A percentile compares a stretch with the other conserved stretches of the same genome.
phyloP scores from a whole-genome alignment of 1,139 yeast genomes.

The Suhomyces bolitotheri region DNA sequence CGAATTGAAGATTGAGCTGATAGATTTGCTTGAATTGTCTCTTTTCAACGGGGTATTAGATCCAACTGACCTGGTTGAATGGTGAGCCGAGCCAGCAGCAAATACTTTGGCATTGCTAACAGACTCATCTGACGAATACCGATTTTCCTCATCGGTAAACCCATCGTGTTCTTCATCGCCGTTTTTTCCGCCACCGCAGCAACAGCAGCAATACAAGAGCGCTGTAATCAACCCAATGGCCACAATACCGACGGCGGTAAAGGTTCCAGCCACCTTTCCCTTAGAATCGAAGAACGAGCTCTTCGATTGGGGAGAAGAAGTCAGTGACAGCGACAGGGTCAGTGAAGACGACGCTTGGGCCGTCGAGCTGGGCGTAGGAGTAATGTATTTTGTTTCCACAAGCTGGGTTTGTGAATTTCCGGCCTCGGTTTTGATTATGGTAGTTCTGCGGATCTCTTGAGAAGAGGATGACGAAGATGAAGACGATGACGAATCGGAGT shows the following conservation, averaged over 20 bases:
- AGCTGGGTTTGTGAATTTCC: constrained; percentile 23
- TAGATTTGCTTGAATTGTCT: constrained; percentile 39
- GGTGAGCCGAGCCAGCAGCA: constrained; percentile 16
- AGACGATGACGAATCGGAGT: constrained; percentile 19
- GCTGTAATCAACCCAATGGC: constrained; percentile 41
- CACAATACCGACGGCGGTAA: constrained; percentile 66
- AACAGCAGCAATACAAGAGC: constrained; percentile 42
- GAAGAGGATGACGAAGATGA: constrained; percentile 5
- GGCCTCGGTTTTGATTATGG: constrained; percentile 28
- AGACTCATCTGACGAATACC: constrained; percentile 35
- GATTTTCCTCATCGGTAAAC: constrained; percentile 44
- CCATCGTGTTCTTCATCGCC: constrained; percentile 25
- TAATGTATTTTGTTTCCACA: constrained; percentile 25
- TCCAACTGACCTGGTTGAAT: constrained; percentile 16
- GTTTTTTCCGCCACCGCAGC: constrained; percentile 27
- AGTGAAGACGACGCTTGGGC: constrained; percentile 7
- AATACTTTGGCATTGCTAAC: constrained; percentile 23
- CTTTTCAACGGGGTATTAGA: constrained; percentile 27
- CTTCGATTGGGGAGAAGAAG: constrained; percentile 11
- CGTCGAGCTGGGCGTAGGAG: constrained; percentile 16
- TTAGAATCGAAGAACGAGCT: constrained; percentile 51
- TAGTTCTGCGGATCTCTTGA: constrained; percentile 22
- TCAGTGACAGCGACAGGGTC: constrained; percentile 1
- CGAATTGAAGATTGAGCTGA: constrained; percentile 31
- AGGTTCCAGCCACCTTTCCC: constrained; percentile 74